phyloP scores from a whole-genome alignment of 2,329 filamentous ascomycete genomes.

The Curvularia spicifera region DNA sequence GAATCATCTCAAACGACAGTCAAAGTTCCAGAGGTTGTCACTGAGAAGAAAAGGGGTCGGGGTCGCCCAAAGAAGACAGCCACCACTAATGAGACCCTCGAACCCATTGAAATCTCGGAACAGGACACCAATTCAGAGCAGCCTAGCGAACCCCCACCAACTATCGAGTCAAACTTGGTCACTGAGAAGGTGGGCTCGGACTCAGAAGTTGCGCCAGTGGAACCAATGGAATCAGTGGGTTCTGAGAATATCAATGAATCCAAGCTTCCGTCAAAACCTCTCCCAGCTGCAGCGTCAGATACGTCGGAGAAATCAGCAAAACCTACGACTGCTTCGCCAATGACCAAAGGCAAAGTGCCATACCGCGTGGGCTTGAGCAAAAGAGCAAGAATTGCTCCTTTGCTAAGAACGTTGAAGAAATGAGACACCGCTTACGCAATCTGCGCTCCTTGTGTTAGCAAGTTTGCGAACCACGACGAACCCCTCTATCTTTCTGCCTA shows the following conservation, averaged over 20 bases:
- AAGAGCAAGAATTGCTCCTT: constrained; percentile 55
- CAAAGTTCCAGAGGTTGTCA: constrained; percentile 4
- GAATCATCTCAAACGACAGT: not conserved
- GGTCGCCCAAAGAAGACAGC: constrained; percentile 41
- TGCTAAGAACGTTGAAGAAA: constrained; percentile 57
- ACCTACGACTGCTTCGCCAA: constrained; percentile 29
- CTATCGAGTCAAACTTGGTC: constrained; percentile 6
- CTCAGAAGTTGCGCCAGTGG: not conserved
- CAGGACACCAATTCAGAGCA: not conserved
- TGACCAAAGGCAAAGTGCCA: constrained; percentile 49
- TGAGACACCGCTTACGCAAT: constrained; percentile 23
- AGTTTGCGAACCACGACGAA: not conserved
- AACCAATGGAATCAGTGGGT: not conserved
- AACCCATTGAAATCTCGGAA: constrained; percentile 12
- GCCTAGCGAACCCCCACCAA: constrained; percentile 7
- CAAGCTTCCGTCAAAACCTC: not conserved
- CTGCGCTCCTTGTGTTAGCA: not conserved
- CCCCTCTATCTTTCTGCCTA: not conserved
- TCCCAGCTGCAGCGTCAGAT: constrained; percentile 3
- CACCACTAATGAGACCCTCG: constrained; percentile 5
- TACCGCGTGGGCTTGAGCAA: constrained; percentile 59
- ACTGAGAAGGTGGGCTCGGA: not conserved
- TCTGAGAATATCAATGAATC: not conserved
- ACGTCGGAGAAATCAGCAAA: constrained; percentile 29
- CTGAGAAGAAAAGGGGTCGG: constrained; percentile 39